Base-by-base conservation (phyloP, 352 stramenopile genomes). In the Pythium aphanidermatum region DNA sequence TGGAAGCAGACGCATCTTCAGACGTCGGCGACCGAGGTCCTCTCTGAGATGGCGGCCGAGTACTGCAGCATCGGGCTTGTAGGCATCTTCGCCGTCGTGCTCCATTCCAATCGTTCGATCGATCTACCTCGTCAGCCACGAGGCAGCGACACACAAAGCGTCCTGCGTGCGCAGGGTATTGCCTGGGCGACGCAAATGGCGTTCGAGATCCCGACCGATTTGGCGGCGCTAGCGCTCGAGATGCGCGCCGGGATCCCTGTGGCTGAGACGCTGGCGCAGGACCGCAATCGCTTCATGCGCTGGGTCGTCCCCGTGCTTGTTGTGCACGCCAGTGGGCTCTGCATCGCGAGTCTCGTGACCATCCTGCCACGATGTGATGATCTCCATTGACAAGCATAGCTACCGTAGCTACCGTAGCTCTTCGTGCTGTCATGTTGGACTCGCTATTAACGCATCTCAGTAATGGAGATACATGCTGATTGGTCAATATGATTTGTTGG, bases 401-500 rank as follows among this genome's bases (percentile, higher is more conserved):
- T n/a, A n/a, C n/a, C n/a, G n/a, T n/a, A n/a, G n/a, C n/a, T n/a
- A n/a, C n/a, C n/a, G n/a, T n/a, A n/a, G n/a, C n/a, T n/a, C n/a
- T n/a, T n/a, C n/a, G n/a, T n/a, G n/a, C n/a, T n/a, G n/a, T n/a
- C n/a, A n/a, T n/a, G n/a, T n/a, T n/a, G n/a, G n/a, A n/a, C n/a
- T n/a, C n/a, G n/a, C n/a, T n/a, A n/a, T n/a, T n/a, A n/a, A n/a
- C n/a, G n/a, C n/a, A n/a, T n/a, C n/a, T n/a, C n/a, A n/a, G n/a
- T n/a, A n/a, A n/a, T n/a, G n/a, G n/a, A n/a, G n/a, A n/a, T n/a
- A n/a, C n/a, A n/a, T n/a, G n/a, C n/a, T n/a, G n/a, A n/a, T n/a
- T n/a, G n/a, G n/a, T n/a, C n/a, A n/a, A n/a, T n/a, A n/a, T 51
- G 43, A 33, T 51, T 51, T 28, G 43, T 51, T 42, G 17, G 37